Base-by-base conservation (phyloP, 148 eudicot genomes). In the Pouteria glomerata region DNA sequence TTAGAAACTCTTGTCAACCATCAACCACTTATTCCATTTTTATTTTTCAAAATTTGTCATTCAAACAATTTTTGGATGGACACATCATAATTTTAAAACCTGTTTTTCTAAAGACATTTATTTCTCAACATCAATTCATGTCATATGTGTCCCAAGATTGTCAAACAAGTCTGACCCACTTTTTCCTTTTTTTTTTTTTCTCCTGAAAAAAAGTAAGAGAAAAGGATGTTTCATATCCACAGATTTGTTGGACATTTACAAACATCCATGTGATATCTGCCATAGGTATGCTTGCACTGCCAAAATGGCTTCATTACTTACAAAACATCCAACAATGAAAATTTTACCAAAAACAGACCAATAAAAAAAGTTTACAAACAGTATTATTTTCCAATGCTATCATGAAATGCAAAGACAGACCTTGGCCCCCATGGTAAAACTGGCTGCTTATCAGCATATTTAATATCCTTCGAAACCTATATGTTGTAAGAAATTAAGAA, bases 401-500 rank as follows among this genome's bases (percentile, higher is more conserved):
- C n/a, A 75, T 68, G 26, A 66, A 58, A 37, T 8, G 12, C 21
- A 55, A 56, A 37, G 33, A 33, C 70, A 55, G 66, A 93, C 98
- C 98, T 93, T 74, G 98, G 98, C 55, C 88, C 97, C 97, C 98
- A 94, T 52, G 98, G 90, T 73, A 94, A 41, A n/a, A 85, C 61
- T 29, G 98, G 97, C 78, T 77, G 87, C 75, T 87, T 89, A 86
- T 94, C 98, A 57, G 98, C 98, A 82, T 77, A 94, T 73, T 80
- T 94, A 52, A 94, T 86, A 78, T 89, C 93, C 77, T 94, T 89
- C 24, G 98, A 84, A 78, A 93, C 97, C 98, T 93, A 70, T 42
- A 44, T 51, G 15, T 48, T 30, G 52, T 1, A 74, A 66, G 27
- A 35, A 72, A 44, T 23, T 26, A 60, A 66, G 78, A 35, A 66